Evolutionary conservation across 768 basidiomycete species (phyloP).

Genomic region (Lentinula raphanica): DNA sequence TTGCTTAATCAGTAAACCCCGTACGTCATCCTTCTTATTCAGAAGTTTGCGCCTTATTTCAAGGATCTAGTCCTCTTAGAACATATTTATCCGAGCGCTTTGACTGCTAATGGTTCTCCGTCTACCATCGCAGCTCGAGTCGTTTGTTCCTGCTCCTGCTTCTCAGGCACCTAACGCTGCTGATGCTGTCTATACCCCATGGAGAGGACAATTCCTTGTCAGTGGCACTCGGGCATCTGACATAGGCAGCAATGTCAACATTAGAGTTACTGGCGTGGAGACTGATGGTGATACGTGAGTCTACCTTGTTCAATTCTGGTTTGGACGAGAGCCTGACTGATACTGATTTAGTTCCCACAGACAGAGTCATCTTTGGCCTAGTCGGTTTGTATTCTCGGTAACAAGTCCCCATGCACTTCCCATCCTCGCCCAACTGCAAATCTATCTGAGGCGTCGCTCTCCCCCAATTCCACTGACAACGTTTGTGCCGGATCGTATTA

Average conservation of each 20-base stretch:
- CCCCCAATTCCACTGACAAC: constrained; percentile 44
- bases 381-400: constrained; percentile 37
- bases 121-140: constrained; percentile 55
- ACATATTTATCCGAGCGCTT: not conserved
- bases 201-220: constrained; percentile 53
- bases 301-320: not conserved
- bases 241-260: constrained; percentile 43
- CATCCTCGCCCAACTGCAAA: constrained; percentile 21
- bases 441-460: not conserved
- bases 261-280: constrained; percentile 60
- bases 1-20: not conserved
- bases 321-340: not conserved
- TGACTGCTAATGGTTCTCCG: constrained; percentile 48
- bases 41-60: not conserved
- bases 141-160: constrained; percentile 48
- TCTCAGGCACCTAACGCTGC: constrained; percentile 11
- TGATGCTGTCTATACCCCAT: constrained; percentile 33
- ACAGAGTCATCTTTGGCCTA: constrained; percentile 54
- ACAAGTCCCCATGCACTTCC: constrained; percentile 35
- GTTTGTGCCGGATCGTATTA: constrained; percentile 57
- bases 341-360: constrained; percentile 21
- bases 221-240: constrained; percentile 44
- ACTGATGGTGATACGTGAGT: constrained; percentile 70
- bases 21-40: not conserved
- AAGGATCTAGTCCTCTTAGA: not conserved